These are phyloP conservation scores for Fusarium torreyae DNA, from an alignment of 2,329 filamentous ascomycete species.

Conservation along the genomic window DNA sequence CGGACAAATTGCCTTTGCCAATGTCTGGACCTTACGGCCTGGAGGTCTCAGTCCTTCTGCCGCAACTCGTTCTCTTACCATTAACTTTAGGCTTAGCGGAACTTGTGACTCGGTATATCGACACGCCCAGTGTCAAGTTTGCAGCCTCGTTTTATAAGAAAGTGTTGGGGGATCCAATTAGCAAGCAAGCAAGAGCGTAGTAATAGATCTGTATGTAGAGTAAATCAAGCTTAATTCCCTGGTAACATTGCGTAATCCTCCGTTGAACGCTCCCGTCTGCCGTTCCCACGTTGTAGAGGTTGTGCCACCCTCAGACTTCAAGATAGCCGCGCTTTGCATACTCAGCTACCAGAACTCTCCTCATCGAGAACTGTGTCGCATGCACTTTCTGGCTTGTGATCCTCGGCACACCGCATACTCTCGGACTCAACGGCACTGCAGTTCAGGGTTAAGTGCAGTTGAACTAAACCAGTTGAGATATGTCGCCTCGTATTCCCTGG, in stretches of 20 bases:
- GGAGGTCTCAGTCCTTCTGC: conserved; percentile 71
- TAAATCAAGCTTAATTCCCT: conserved; percentile 36
- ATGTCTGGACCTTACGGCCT: conserved; percentile 71
- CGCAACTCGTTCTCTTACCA: conserved; percentile 73
- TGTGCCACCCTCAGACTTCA: neutral
- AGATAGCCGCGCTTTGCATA: neutral
- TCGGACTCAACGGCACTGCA: neutral
- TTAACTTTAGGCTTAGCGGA: conserved; percentile 72
- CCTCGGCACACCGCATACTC: conserved; percentile 8
- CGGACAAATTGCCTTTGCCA: conserved; percentile 69
- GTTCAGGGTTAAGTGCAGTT: neutral
- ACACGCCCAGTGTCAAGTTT: conserved; percentile 73
- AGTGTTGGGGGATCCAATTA: conserved; percentile 51
- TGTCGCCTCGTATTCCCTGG: conserved; percentile 19
- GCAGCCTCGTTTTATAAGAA: conserved; percentile 70
- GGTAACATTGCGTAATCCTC: conserved; percentile 5
- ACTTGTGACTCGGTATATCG: conserved; percentile 68
- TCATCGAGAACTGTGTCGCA: neutral
- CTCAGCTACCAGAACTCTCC: too few relatives aligned
- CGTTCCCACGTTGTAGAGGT: neutral
- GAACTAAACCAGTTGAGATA: neutral
- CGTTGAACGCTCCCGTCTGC: conserved; percentile 4
- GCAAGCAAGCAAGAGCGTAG: conserved; percentile 40
- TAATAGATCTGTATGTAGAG: conserved; percentile 6
- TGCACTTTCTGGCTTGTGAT: conserved; percentile 11